Evolutionary conservation across 225 moss, liverwort and hornwort genomes (phyloP), one percentile per base, ranked within the genome.

Genomic region (Climacium dendroides): DNA sequence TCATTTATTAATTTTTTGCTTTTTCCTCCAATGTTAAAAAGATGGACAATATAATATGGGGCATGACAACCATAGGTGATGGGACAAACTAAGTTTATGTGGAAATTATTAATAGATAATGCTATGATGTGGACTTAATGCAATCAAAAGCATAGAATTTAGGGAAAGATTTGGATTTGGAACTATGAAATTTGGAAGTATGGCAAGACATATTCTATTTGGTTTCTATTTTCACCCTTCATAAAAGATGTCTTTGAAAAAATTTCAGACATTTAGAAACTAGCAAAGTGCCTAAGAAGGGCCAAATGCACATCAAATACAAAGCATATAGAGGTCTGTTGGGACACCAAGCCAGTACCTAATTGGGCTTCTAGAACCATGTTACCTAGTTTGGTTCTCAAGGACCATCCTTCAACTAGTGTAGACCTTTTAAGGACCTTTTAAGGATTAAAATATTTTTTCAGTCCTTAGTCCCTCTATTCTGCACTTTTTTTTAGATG

Each of bases 231-330:
- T 13, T 4, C 6, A 22, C 12, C 22, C 4, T 39, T 39, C 1
- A 0, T 13, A 39, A 1, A 4, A 0, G 14, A 69, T 0, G 0
- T 39, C 14, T 24, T 69, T 19, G 19, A 13, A 14, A 24, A 39
- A 22, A 3, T 7, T 69, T 39, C 8, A 69, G 24, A 39, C 0
- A 1, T 8, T 0, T 8, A 0, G 0, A 1, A 5, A 69, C 6
- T 0, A 8, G 1, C 7, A 67, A 37, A 13, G 4, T 23, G 0
- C 0, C 1, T 39, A 39, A 0, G 19, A 69, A 39, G 14, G 7
- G 8, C 6, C 24, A 24, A 69, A 39, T 69, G 4, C 14, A 39
- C 0, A 0, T 39, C 8, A 13, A 13, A 69, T 69, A 2, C 14
- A 14, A 24, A 24, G 4, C 13, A 10, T 67, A 0, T 0, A 67